Evolutionary conservation across 192 early-diverging fungal genomes (phyloP), one percentile per base, ranked within the genome.

Genomic region (Diversispora eburnea): DNA sequence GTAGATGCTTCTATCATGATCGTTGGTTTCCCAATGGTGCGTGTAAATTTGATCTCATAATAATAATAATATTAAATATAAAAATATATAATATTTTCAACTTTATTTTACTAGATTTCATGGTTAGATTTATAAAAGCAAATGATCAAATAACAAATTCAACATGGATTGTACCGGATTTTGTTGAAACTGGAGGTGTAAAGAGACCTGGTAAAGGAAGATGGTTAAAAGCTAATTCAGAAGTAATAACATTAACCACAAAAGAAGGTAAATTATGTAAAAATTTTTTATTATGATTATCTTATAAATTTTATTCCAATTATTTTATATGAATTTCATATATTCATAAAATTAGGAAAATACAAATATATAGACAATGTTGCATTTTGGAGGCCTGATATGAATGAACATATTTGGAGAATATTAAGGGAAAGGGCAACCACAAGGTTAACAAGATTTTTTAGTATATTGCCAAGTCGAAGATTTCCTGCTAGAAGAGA

Each of bases 311-410:
- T 8, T 49, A 49, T 2, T 49, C 13, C 51, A 54, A 54, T 10
- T 54, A 13, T 17, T 54, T 54, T 17, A 54, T 54, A 17, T 54
- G 3, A 45, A 62, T 43, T 15, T 5, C 17, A 39, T 61, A 42
- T 41, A 42, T 45, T 41, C 13, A 22, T 65, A 5, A 19, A 65
- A 42, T 5, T 8, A 67, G 66, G 66, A 19, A 67, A 67, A 67
- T 54, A 67, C 15, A 67, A 67, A 52, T 15, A 20, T 6, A 67
- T 67, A 7, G 17, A 67, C 13, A 12, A 19, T 39, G 4, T 12
- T 22, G 66, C 66, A 67, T 67, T 43, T 49, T 67, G 66, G 66
- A 67, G 66, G 51, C 17, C 45, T 25, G 66, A 67, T 67, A 67
- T 67, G 66, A 9, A 52, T 7, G 10, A 67, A 33, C 66, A 67